Conservation (phyloP, 441 rosid genomes). For the Isatis lusitanica region DNA sequence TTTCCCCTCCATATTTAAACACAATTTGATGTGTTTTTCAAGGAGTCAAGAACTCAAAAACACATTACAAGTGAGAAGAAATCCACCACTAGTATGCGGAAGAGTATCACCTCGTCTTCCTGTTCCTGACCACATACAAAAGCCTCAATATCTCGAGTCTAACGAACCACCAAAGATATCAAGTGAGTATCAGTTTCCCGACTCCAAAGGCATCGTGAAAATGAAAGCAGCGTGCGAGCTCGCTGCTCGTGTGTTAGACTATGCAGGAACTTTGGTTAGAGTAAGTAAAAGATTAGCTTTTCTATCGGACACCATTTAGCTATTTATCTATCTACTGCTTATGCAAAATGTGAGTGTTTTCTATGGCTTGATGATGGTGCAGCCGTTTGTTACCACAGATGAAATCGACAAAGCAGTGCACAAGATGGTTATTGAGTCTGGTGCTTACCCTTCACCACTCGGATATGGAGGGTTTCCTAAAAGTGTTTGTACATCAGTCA, state of each 20-base stretch:
- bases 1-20: background rate
- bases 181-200: slow-evolving; percentile 62
- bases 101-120: slow-evolving; percentile 66
- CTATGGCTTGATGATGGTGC: background rate
- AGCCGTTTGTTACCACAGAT: slow-evolving; percentile 79
- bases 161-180: slow-evolving; percentile 55
- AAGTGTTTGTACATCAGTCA: slow-evolving; percentile 83
- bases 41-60: slow-evolving; percentile 45
- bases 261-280: slow-evolving; percentile 73
- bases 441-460: slow-evolving; percentile 94
- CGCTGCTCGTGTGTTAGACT: slow-evolving; percentile 70
- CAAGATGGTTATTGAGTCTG: slow-evolving; percentile 71
- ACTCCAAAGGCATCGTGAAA: slow-evolving; percentile 55
- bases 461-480: slow-evolving; percentile 87
- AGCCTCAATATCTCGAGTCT: slow-evolving; percentile 61
- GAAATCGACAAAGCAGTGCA: slow-evolving; percentile 86
- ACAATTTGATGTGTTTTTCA: slow-evolving; percentile 5
- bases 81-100: slow-evolving; percentile 64
- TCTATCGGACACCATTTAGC: background rate
- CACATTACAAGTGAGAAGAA: slow-evolving; percentile 34
- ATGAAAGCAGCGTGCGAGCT: slow-evolving; percentile 83
- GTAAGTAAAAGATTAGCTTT: slow-evolving; percentile 40
- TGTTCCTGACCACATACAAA: slow-evolving; percentile 70
- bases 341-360: background rate
- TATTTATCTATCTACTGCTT: background rate